Percentiles rank a stretch among this genome's conserved stretches.
These are phyloP conservation scores for Centrapalus pauciflorus DNA, from an alignment of 129 eudicot species.

Conservation along the genomic window DNA sequence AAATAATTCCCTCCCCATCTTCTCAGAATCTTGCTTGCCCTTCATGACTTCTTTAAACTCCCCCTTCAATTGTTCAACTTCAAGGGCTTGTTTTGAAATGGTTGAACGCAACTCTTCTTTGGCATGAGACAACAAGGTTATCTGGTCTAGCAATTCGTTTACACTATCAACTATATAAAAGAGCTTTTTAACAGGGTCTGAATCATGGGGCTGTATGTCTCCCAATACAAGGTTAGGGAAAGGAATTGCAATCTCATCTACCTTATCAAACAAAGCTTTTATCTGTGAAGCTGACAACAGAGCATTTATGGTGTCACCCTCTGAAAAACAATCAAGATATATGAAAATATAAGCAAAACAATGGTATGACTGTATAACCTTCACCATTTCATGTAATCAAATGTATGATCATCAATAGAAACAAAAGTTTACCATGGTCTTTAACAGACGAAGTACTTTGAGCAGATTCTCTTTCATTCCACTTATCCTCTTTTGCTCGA, in stretches of 20 bases:
- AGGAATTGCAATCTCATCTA: conserved; percentile 48
- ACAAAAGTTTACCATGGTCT: conserved; percentile 24
- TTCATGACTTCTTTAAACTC: conserved; percentile 33
- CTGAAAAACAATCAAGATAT: conserved; percentile 35
- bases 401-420: conserved; percentile 9
- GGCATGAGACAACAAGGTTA: conserved; percentile 41
- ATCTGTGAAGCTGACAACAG: conserved; percentile 55
- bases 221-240: conserved; percentile 27
- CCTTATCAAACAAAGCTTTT: conserved; percentile 44
- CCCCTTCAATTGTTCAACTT: conserved; percentile 62
- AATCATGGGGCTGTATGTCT: conserved; percentile 37
- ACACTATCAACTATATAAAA: conserved; percentile 54
- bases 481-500: conserved; percentile 32
- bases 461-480: conserved; percentile 46
- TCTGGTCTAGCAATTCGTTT: conserved; percentile 42
- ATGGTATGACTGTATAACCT: not conserved
- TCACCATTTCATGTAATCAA: not conserved
- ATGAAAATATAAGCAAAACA: not conserved
- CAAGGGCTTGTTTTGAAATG: conserved; percentile 46
- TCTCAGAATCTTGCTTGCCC: conserved; percentile 29
- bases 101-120: conserved; percentile 47
- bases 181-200: conserved; percentile 50
- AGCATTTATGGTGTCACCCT: conserved; percentile 29
- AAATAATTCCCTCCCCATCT: conserved; percentile 28
- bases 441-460: conserved; percentile 16